A percentile compares a stretch with the other conserved stretches of the same genome.
phyloP scores from a whole-genome alignment of 208 protist species.

The Trypanosoma rangeli region DNA sequence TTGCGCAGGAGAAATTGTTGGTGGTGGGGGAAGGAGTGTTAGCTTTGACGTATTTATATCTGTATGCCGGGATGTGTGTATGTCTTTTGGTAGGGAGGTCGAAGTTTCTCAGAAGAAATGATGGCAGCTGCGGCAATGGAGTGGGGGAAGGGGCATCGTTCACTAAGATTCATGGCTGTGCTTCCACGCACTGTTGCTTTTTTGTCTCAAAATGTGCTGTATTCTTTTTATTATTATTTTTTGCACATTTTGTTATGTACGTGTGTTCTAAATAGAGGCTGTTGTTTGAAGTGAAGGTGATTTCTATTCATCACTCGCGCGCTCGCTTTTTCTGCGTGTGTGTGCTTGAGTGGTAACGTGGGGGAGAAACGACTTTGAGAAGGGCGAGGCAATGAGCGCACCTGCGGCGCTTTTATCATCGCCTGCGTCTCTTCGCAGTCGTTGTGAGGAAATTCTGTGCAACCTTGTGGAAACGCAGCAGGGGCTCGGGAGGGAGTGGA shows the following conservation, averaged over 20 bases:
- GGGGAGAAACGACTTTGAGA: background rate
- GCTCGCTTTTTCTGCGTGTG: background rate
- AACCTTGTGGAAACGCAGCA: slow-evolving; percentile 49
- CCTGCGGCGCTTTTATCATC: background rate
- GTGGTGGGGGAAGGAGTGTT: background rate
- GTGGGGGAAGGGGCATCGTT: no score
- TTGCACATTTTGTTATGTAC: no score
- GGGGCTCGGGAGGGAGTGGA: slow-evolving; percentile 48
- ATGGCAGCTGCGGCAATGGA: background rate
- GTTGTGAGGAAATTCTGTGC: slow-evolving; percentile 29
- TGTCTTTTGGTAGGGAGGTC: background rate
- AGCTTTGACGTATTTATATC: background rate
- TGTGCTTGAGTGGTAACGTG: background rate
- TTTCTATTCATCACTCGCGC: no score
- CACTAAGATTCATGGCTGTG: no score
- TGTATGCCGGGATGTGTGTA: background rate
- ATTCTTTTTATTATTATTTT: no score
- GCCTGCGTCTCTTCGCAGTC: slow-evolving; percentile 1
- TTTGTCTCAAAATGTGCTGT: no score
- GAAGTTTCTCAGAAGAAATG: background rate
- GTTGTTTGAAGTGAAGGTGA: no score
- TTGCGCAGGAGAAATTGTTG: background rate
- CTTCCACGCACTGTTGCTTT: no score
- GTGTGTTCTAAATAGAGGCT: no score
- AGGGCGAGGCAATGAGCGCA: background rate